These are phyloP conservation scores for Trametes meyenii DNA, from an alignment of 768 basidiomycete species.

Conservation along the genomic window DNA sequence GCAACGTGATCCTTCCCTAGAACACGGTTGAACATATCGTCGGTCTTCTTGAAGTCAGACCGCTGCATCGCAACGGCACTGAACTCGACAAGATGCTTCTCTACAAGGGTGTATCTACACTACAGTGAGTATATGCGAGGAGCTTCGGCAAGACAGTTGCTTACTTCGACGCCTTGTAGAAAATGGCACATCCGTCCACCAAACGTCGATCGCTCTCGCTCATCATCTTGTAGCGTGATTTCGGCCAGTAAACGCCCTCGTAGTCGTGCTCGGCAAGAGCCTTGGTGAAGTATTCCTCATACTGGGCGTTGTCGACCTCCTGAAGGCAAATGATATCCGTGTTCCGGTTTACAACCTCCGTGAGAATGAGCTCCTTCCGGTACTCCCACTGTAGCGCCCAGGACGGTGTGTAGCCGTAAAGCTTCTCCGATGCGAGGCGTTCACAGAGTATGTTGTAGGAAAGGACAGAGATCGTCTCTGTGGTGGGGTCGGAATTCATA, in stretches of 20 bases:
- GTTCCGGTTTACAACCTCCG: constrained; percentile 78
- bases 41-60: constrained; percentile 93
- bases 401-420: constrained; percentile 95
- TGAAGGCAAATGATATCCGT: constrained; percentile 94
- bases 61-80: constrained; percentile 90
- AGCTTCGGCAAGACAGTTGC: constrained; percentile 35
- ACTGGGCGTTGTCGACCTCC: constrained; percentile 92
- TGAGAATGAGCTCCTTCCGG: constrained; percentile 83
- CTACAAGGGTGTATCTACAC: constrained; percentile 80
- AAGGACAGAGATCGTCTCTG: constrained; percentile 80
- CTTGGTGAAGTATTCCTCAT: constrained; percentile 86
- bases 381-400: constrained; percentile 98
- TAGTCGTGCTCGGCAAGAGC: constrained; percentile 76
- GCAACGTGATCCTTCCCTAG: constrained; percentile 94
- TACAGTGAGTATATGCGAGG: not conserved
- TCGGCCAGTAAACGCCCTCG: constrained; percentile 90
- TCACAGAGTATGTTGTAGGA: constrained; percentile 97
- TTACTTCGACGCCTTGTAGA: constrained; percentile 88
- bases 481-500: constrained; percentile 59
- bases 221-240: constrained; percentile 94
- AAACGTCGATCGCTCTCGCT: constrained; percentile 77
- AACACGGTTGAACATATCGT: constrained; percentile 99
- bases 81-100: constrained; percentile 93
- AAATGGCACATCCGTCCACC: constrained; percentile 97
- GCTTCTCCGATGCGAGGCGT: constrained; percentile 79